Percentiles rank a stretch among this genome's conserved stretches.
phyloP scores from a whole-genome alignment of 345 rosid species.

The Geranium rotundifolium region DNA sequence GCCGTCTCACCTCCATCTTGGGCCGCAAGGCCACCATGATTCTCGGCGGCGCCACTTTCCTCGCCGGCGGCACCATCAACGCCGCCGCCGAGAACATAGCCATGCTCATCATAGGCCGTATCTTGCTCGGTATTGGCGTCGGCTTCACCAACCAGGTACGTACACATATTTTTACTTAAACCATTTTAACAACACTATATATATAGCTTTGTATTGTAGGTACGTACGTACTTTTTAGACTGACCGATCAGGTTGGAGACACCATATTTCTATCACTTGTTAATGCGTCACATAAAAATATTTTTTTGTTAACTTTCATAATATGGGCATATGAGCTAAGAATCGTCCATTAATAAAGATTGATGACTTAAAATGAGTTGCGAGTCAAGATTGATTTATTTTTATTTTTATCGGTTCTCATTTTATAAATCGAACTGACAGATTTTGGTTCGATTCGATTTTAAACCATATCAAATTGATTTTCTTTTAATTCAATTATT shows the following conservation, averaged over 20 bases:
- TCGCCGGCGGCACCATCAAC: slow-evolving; percentile 60
- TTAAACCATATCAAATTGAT: too few species aligned
- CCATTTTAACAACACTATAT: neutral
- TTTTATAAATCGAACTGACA: too few species aligned
- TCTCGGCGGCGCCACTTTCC: slow-evolving; percentile 62
- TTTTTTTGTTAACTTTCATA: too few species aligned
- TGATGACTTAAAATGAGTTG: too few species aligned
- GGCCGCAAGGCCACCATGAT: slow-evolving; percentile 71
- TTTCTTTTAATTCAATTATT: too few species aligned
- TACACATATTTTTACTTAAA: neutral
- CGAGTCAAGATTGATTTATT: too few species aligned
- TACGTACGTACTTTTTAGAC: neutral
- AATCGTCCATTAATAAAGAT: too few species aligned
- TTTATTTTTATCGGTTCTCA: too few species aligned
- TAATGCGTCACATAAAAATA: too few species aligned
- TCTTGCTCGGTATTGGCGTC: slow-evolving; percentile 79
- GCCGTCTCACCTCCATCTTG: slow-evolving; percentile 37
- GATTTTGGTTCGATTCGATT: too few species aligned
- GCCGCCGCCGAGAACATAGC: slow-evolving; percentile 51
- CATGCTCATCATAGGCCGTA: slow-evolving; percentile 77
- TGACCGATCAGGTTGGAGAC: neutral
- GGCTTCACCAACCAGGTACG: slow-evolving; percentile 84
- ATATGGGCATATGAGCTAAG: too few species aligned
- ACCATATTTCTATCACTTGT: too few species aligned
- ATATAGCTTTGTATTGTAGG: neutral